Base-by-base conservation (phyloP, 2,329 filamentous ascomycete genomes). In the Epichloe aotearoae region DNA sequence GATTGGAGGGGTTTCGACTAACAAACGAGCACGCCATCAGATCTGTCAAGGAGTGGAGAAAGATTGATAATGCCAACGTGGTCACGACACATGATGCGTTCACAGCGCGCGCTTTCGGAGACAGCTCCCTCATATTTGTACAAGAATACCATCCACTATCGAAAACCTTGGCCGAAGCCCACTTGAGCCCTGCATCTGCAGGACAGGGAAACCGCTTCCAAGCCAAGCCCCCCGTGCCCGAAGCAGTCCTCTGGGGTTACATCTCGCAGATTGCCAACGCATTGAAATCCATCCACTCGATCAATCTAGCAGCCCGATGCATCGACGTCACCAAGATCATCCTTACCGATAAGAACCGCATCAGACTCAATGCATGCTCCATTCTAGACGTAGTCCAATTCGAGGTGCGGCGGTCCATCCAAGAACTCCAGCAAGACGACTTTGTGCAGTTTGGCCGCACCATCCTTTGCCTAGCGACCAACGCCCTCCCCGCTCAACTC, bases 51-150 rank as follows among this genome's bases (percentile, higher is more conserved):
- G 83, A 86, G 11, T 98, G 93, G 93, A 91, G 90, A 62, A 81
- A 86, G 52, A 79, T 98, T 46, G 78, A 80, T 61, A 91, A 84
- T 60, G 85, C 83, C 51, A 88, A 82, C 56, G 80, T 97, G 19
- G 91, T 97, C 33, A 85, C 84, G 0, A 80, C 95, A 8, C 83
- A 95, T 60, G 89, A 96, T 66, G 88, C 88, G 1, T 98, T 98
- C 61, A 98, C 93, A 0, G 94, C 88, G 12, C 77, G 89, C 54
- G 87, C 85, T 26, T 98, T 98, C 66, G 88, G 88, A 50, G 93
- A 97, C 65, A 95, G 88, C 67, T 97, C 93, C 3, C 76, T 98
- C 50, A 85, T 98, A 46, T 86, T 98, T 61, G 89, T 95, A 23
- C 93, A 88, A 54, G 88, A 95, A 64, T 98, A 95, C 62, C 87